Base-by-base conservation (phyloP, 345 rosid species). In the Cochlearia excelsa region DNA sequence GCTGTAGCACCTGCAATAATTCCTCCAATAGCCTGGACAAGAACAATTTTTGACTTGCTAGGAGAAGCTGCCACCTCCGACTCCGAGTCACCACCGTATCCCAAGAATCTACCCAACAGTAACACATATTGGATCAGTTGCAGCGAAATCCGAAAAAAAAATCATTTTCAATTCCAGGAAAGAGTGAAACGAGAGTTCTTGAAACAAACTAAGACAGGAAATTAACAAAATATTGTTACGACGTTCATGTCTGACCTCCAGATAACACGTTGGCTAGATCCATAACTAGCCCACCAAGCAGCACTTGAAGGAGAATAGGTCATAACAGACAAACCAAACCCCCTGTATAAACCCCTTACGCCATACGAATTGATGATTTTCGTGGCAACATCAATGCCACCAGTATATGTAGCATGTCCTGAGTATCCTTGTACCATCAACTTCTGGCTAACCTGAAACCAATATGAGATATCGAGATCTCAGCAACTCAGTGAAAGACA, bases 251-350 rank as follows among this genome's bases (percentile, higher is more conserved):
- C 77, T 74, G 60, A 88, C 98, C 87, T 88, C 97, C 97, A 86
- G 40, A 93, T 85, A 66, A 93, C 68, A 43, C 99, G 95, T 67
- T 93, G 99, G 73, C 95, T 89, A 49, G 97, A 80, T 34, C 95
- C 97, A 73, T 93, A 93, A 78, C 91, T 85, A 11, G 99, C 99
- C 99, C 99, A 93, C 99, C 99, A 93, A 45, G 85, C 97, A 59
- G 99, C 99, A 78, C 95, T 93, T 9, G 99, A 93, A 33, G 99
- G 99, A 59, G 97, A 69, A 71, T 93, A 93, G 46, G 99, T 89
- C 83, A 93, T 75, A 39, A 87, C 88, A 57, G 99, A 93, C 26
- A 93, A 75, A 59, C 97, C 95, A 77, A 93, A 89, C 30, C 99
- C 97, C 74, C 99, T 81, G 72, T 93, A 93, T 44, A 93, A 78